Base-by-base conservation (phyloP, 2,329 filamentous ascomycete genomes). In the Aureobasidium sp. region DNA sequence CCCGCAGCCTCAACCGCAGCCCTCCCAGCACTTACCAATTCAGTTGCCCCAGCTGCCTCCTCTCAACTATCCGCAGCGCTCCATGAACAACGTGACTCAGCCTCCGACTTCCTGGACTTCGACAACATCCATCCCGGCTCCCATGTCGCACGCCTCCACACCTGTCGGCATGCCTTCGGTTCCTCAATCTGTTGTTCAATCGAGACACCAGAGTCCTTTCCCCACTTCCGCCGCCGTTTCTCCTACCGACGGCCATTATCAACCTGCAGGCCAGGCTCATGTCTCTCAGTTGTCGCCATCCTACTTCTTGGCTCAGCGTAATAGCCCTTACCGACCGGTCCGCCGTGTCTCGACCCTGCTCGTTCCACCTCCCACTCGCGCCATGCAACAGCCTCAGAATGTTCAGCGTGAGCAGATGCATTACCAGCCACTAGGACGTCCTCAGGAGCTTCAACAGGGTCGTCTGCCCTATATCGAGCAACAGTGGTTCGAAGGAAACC, bases 281-380 rank as follows among this genome's bases (percentile, higher is more conserved):
- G 14, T 69, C 6, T 84, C 85, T 48, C 87, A 89, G 36, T 83
- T 94, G 66, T 97, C 94, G 36, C 93, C 93, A 0, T 92, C 89
- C 12, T 85, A 90, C 70, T 95, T 95, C 75, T 80, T 97, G 41
- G 88, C 90, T 70, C 90, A 96, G 72, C 85, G 94, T 62, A 87
- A 89, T 66, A 97, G 93, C 61, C 94, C 94, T 3, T 97, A 97
- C 75, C 89, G 91, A 66, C 93, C 93, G 1, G 88, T 97, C 42
- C 88, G 92, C 59, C 84, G 90, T 64, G 90, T 97, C 63, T 91
- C 94, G 68, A 96, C 91, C 0, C 83, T 97, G n/a, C 81, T 97
- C 34, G 91, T 94, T 63, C 92, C 92, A 36, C 90, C 91, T 7
- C 89, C 91, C 0, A 89, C 90, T 27, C 82, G 86, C 9, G 90